These are phyloP conservation scores for Xenosphaeropsis pyriputrescens DNA, from an alignment of 2,329 filamentous ascomycete genomes.

Conservation along the genomic window DNA sequence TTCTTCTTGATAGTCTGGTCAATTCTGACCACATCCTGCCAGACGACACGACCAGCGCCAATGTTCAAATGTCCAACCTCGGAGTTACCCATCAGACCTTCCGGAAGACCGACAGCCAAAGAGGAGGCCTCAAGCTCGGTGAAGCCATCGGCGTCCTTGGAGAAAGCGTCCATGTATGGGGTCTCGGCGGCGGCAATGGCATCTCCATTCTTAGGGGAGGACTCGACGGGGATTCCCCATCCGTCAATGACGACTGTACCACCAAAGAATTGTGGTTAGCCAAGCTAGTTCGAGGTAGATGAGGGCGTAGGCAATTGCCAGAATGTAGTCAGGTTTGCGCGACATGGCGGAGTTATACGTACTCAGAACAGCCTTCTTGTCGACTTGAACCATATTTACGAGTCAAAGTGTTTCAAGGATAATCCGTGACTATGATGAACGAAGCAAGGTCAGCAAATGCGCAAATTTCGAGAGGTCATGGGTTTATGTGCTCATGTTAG, in stretches of 20 bases:
- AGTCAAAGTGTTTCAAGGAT: conserved; percentile 3
- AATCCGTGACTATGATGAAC: too few relatives aligned
- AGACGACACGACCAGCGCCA: conserved; percentile 90
- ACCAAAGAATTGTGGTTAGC: conserved; percentile 40
- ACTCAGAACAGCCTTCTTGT: conserved; percentile 58
- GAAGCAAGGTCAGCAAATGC: too few relatives aligned
- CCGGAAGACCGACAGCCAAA: conserved; percentile 84
- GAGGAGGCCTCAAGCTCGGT: conserved; percentile 92
- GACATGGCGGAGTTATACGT: conserved; percentile 17
- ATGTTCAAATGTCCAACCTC: conserved; percentile 99
- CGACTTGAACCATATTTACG: conserved; percentile 45
- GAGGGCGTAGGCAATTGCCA: conserved; percentile 34
- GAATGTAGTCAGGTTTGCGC: conserved; percentile 19
- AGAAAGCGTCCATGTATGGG: conserved; percentile 88
- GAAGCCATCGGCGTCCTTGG: conserved; percentile 68
- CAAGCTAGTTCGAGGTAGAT: conserved; percentile 41
- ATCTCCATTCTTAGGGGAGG: conserved; percentile 79
- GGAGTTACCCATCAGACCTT: conserved; percentile 97
- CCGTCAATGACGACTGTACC: conserved; percentile 90
- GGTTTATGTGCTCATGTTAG: too few relatives aligned
- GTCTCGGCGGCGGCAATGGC: conserved; percentile 90
- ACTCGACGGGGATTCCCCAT: conserved; percentile 77
- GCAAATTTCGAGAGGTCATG: too few relatives aligned
- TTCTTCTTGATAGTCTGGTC: conserved; percentile 64
- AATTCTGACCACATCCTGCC: conserved; percentile 96